These are phyloP conservation scores for Bipolaris gigantea DNA, from an alignment of 2,329 filamentous ascomycete species.

Conservation along the genomic window DNA sequence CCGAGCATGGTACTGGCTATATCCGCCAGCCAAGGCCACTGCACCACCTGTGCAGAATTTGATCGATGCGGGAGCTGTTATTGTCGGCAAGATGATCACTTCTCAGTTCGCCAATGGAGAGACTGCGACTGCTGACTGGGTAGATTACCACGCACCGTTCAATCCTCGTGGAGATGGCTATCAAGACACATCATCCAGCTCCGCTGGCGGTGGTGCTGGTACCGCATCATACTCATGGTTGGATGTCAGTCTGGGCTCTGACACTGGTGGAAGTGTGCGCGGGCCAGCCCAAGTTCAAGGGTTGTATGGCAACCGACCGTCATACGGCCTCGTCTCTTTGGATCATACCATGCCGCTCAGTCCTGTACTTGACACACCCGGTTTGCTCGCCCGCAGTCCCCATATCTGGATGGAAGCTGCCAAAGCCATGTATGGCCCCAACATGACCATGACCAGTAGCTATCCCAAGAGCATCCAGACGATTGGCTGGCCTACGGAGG, in stretches of 20 bases:
- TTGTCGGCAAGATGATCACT: constrained; percentile 53
- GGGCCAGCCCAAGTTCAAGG: constrained; percentile 54
- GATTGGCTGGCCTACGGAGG: constrained; percentile 46
- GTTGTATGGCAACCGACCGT: constrained; percentile 55
- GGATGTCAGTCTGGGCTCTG: constrained; percentile 54
- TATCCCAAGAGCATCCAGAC: constrained; percentile 51
- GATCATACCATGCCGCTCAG: constrained; percentile 55
- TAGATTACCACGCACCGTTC: constrained; percentile 50
- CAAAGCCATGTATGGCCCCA: constrained; percentile 50
- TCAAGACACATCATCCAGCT: constrained; percentile 53
- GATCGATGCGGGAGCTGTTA: constrained; percentile 61
- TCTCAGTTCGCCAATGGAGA: constrained; percentile 52
- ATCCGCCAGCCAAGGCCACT: constrained; percentile 51
- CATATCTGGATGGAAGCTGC: constrained; percentile 49
- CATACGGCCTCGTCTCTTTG: constrained; percentile 51
- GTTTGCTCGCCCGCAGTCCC: constrained; percentile 52
- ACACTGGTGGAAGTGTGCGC: constrained; percentile 56
- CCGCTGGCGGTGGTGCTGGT: constrained; percentile 50
- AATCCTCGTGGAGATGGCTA: constrained; percentile 52
- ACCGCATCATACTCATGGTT: constrained; percentile 53
- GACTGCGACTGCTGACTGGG: constrained; percentile 55
- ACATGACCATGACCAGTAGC: constrained; percentile 47
- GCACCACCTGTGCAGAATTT: constrained; percentile 58
- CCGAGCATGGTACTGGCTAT: constrained; percentile 59
- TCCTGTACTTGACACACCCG: constrained; percentile 53